Conservation (phyloP, 2,329 filamentous ascomycete species). For the Hymenoscyphus infarciens region DNA sequence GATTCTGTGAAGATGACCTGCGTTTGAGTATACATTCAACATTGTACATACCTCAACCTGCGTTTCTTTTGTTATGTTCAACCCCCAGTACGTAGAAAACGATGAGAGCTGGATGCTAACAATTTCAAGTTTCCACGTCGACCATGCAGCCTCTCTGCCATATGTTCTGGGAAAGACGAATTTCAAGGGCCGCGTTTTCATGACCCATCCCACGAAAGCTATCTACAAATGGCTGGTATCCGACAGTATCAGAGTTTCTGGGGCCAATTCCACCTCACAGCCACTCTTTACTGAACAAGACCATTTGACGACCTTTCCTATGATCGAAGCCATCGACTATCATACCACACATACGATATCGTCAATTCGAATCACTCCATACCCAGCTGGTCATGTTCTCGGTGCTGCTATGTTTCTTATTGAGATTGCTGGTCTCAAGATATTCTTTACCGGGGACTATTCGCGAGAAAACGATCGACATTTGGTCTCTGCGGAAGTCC, state of each 20-base stretch:
- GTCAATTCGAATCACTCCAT: conserved; percentile 93
- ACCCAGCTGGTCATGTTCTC: conserved; percentile 95
- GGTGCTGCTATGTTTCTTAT: conserved; percentile 98
- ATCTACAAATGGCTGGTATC: conserved; percentile 99
- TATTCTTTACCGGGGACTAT: conserved; percentile 97
- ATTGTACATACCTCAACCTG: conserved; percentile 31
- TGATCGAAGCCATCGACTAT: conserved; percentile 97
- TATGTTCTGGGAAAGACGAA: conserved; percentile 98
- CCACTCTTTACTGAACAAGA: conserved; percentile 93
- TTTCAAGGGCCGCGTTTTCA: conserved; percentile 94
- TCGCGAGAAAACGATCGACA: conserved; percentile 93
- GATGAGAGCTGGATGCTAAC: conserved; percentile 20
- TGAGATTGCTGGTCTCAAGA: conserved; percentile 93
- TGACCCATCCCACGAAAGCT: conserved; percentile 98
- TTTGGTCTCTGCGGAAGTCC: conserved; percentile 89
- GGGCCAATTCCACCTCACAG: conserved; percentile 63
- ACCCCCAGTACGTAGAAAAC: conserved; percentile 5
- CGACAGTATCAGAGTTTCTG: conserved; percentile 88
- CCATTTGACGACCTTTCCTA: conserved; percentile 85
- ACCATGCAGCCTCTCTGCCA: conserved; percentile 96
- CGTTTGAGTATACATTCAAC: conserved; percentile 18
- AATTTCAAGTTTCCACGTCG: conserved; percentile 83
- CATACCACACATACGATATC: conserved; percentile 97
- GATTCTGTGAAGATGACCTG: conserved; percentile 34
- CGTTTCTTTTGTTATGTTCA: conserved; percentile 11